Evolutionary conservation across 495 filamentous ascomycete species (phyloP).

Genomic region (Trichoderma virens): DNA sequence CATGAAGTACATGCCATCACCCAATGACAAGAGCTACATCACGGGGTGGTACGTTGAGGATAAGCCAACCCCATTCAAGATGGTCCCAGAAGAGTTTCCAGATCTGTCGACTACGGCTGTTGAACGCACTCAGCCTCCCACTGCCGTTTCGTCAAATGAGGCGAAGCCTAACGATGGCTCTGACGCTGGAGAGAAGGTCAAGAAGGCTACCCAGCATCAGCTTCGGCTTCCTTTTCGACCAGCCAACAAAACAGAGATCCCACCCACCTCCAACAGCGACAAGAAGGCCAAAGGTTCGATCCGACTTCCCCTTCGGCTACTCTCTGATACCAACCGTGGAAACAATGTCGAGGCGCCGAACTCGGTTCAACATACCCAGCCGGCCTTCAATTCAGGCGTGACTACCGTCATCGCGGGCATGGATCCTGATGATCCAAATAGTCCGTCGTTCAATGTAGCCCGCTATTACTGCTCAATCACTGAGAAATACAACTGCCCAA

Average conservation of each 20-base stretch:
- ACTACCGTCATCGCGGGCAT: background rate
- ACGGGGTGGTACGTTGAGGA: background rate
- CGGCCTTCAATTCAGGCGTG: background rate
- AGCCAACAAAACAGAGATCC: background rate
- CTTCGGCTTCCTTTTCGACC: background rate
- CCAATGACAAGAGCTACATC: background rate
- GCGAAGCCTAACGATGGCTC: no score
- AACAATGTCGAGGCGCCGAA: background rate
- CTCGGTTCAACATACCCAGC: background rate
- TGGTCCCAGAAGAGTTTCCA: background rate
- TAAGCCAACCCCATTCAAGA: background rate
- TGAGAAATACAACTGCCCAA: constrained; percentile 4
- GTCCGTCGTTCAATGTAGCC: background rate
- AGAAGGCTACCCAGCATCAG: background rate
- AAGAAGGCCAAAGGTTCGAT: background rate
- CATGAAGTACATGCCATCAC: constrained; percentile 1
- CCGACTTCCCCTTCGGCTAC: background rate
- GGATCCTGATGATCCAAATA: background rate
- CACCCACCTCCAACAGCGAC: background rate
- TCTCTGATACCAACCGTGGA: background rate
- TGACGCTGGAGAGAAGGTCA: background rate
- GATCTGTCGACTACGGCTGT: background rate
- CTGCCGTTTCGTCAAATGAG: background rate
- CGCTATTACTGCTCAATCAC: background rate
- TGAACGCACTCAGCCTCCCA: background rate